Conservation (phyloP, 768 basidiomycete genomes). For the Lactarius evosmus region DNA sequence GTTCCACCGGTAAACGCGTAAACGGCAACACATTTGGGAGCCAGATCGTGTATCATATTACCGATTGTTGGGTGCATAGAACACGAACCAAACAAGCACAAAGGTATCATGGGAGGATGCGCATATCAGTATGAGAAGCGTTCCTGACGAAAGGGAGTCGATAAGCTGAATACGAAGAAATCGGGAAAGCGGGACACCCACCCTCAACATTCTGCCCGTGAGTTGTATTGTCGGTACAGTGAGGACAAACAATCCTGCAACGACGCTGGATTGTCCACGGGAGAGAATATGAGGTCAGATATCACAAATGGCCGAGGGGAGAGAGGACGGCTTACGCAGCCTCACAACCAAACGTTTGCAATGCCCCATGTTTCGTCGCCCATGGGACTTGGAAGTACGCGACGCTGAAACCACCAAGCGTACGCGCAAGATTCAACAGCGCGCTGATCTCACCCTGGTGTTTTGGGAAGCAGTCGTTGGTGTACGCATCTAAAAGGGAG, state of each 20-base stretch:
- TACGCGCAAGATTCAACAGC: conserved; percentile 54
- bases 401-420: conserved; percentile 59
- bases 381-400: conserved; percentile 67
- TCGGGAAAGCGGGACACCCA: conserved; percentile 31
- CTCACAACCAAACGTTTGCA: conserved; percentile 61
- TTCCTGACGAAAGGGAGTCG: not conserved
- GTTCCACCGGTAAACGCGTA: too few species aligned
- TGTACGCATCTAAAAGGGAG: conserved; percentile 42
- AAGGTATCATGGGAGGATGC: not conserved
- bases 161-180: not conserved
- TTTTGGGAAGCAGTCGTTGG: conserved; percentile 49
- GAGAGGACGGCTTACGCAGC: conserved; percentile 46
- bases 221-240: conserved; percentile 51
- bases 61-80: not conserved
- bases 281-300: not conserved
- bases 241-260: conserved; percentile 48
- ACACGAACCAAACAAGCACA: not conserved
- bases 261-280: conserved; percentile 38
- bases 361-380: conserved; percentile 56
- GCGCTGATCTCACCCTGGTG: conserved; percentile 61
- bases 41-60: not conserved
- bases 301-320: not conserved
- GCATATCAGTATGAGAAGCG: conserved; percentile 17
- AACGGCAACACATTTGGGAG: not conserved
- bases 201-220: conserved; percentile 46